A percentile compares a stretch with the other conserved stretches of the same genome.
phyloP scores from a whole-genome alignment of 768 basidiomycete genomes.

The Asterophora parasitica region DNA sequence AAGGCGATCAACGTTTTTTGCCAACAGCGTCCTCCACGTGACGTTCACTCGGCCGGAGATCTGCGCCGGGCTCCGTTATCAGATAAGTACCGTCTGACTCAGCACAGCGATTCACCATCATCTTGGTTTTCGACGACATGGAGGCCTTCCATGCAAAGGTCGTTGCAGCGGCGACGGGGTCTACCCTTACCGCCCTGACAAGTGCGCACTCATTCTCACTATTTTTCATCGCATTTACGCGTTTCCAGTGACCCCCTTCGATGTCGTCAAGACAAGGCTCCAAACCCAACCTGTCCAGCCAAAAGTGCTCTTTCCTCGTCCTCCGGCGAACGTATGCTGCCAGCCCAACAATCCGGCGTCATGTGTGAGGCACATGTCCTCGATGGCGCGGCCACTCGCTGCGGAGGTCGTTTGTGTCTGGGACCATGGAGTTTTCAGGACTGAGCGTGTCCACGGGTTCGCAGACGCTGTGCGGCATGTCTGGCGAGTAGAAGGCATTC shows the following conservation, averaged over 20 bases:
- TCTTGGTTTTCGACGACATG: constrained; percentile 36
- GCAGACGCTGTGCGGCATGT: constrained; percentile 81
- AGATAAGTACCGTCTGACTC: constrained; percentile 24
- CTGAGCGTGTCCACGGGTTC: constrained; percentile 79
- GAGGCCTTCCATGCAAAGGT: constrained; percentile 76
- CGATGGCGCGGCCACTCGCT: constrained; percentile 51
- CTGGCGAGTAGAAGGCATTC: constrained; percentile 71
- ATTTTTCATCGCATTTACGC: neutral
- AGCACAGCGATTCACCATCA: neutral
- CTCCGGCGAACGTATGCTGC: constrained; percentile 60
- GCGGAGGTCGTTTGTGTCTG: constrained; percentile 74
- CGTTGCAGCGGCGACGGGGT: constrained; percentile 73
- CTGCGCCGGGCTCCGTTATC: constrained; percentile 22
- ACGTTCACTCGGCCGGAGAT: constrained; percentile 5
- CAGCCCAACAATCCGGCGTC: constrained; percentile 50
- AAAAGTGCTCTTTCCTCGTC: constrained; percentile 47
- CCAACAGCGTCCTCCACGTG: constrained; percentile 20
- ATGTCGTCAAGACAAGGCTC: constrained; percentile 93
- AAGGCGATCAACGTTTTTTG: constrained; percentile 12
- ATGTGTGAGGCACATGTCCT: constrained; percentile 78
- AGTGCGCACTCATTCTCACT: constrained; percentile 39
- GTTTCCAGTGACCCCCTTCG: constrained; percentile 93
- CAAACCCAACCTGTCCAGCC: constrained; percentile 79
- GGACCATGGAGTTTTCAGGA: constrained; percentile 65
- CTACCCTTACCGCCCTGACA: constrained; percentile 76